Conservation (phyloP, 192 early-diverging fungal species). For the Linnemannia schmuckeri region DNA sequence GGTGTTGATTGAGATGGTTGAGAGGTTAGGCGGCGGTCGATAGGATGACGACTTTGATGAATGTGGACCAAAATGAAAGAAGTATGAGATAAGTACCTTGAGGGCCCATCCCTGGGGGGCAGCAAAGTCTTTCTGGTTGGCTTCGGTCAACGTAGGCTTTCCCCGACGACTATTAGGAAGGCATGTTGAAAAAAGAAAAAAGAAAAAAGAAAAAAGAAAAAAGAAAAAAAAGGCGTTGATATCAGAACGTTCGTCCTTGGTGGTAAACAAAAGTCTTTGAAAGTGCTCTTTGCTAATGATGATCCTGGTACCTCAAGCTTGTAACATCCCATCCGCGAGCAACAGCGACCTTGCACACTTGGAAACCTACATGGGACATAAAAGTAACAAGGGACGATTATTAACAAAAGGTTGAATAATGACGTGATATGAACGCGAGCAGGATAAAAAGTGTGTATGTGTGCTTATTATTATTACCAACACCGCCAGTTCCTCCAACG, state of each 20-base stretch:
- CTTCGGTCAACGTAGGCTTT: conserved; percentile 45
- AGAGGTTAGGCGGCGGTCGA: neutral
- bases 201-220: neutral
- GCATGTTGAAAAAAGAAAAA: neutral
- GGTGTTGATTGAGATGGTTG: neutral
- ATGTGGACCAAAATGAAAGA: neutral
- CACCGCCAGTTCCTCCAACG: conserved; percentile 52
- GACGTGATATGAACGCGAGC: neutral
- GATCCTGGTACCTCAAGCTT: conserved; percentile 62
- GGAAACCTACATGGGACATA: conserved; percentile 41
- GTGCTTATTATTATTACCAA: conserved; percentile 14
- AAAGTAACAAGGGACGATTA: neutral
- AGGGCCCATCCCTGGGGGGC: conserved; percentile 54
- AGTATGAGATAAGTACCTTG: conserved; percentile 10
- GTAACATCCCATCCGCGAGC: conserved; percentile 62
- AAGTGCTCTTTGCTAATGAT: neutral
- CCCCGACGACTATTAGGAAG: conserved; percentile 26
- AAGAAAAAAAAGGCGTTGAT: neutral
- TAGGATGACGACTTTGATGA: neutral
- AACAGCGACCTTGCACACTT: conserved; percentile 62
- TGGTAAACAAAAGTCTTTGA: neutral
- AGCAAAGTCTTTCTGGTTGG: conserved; percentile 65
- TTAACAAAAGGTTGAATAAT: too few species aligned
- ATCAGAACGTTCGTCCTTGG: neutral
- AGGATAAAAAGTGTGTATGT: neutral